phyloP scores from a whole-genome alignment of 176 grass and related monocot species.

The Musa itinerans region DNA sequence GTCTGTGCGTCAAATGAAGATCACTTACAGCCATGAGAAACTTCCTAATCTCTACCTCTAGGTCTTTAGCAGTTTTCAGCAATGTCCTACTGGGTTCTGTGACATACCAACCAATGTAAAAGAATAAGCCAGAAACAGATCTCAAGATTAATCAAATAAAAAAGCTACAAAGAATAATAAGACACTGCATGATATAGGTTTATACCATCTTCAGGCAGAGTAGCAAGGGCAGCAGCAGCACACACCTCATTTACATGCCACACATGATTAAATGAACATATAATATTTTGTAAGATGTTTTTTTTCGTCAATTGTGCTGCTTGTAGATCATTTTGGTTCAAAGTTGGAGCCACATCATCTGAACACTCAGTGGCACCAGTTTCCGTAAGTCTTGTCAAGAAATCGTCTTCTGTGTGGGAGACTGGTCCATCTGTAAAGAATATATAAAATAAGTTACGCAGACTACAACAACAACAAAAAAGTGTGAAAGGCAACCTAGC shows the following conservation, averaged over 20 bases:
- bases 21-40: conserved; percentile 38
- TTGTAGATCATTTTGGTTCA: conserved; percentile 29
- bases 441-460: not conserved
- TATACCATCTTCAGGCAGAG: conserved; percentile 52
- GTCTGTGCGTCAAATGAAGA: conserved; percentile 70
- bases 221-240: conserved; percentile 16
- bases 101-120: conserved; percentile 28
- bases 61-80: conserved; percentile 20
- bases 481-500: not conserved
- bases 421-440: conserved; percentile 45
- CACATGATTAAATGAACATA: conserved; percentile 32
- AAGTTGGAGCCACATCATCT: conserved; percentile 29
- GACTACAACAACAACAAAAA: not conserved
- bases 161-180: not conserved
- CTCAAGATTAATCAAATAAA: not conserved
- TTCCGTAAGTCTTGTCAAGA: conserved; percentile 49
- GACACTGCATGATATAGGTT: conserved; percentile 24
- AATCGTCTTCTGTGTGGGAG: conserved; percentile 34
- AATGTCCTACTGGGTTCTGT: conserved; percentile 39
- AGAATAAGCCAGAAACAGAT: conserved; percentile 4
- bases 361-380: conserved; percentile 60
- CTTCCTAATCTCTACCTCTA: conserved; percentile 40
- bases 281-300: conserved; percentile 39
- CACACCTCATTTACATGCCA: conserved; percentile 40
- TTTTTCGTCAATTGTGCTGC: conserved; percentile 23